Percentiles rank a stretch among this genome's conserved stretches.
Evolutionary conservation across 2,329 filamentous ascomycete genomes (phyloP).

Genomic region (Trichoderma sp.): DNA sequence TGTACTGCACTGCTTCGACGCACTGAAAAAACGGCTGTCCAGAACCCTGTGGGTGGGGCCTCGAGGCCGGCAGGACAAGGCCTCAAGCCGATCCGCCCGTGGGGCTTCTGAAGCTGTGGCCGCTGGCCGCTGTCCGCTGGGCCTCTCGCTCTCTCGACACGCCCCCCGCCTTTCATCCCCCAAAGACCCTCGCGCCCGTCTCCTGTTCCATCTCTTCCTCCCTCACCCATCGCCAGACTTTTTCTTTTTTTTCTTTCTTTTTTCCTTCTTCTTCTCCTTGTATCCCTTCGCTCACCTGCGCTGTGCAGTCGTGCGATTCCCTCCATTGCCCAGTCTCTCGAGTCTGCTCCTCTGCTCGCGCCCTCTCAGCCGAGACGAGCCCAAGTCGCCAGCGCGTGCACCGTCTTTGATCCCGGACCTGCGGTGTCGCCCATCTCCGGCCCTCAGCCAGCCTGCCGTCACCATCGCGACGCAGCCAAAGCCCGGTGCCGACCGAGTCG

Average conservation of each 20-base stretch:
- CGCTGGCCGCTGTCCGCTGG: conserved; percentile 19
- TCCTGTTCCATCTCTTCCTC: conserved; percentile 18
- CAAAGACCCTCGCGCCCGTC: conserved; percentile 15
- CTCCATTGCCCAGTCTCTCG: background rate
- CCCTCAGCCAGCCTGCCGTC: background rate
- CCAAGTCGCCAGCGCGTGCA: conserved; percentile 14
- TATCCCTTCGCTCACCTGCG: background rate
- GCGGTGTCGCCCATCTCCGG: conserved; percentile 24
- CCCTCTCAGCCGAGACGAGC: background rate
- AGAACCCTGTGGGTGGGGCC: conserved; percentile 20
- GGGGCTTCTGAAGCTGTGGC: conserved; percentile 21
- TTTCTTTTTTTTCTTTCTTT: no score
- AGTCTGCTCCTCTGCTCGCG: background rate
- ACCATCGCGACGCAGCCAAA: conserved; percentile 2
- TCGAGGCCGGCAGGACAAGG: conserved; percentile 21
- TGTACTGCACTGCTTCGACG: background rate
- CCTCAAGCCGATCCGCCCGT: conserved; percentile 25
- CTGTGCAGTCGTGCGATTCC: background rate
- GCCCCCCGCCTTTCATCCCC: conserved; percentile 18
- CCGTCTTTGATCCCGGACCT: conserved; percentile 17
- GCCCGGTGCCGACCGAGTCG: background rate
- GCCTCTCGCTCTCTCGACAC: conserved; percentile 14
- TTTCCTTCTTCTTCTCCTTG: background rate
- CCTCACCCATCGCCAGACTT: conserved; percentile 4
- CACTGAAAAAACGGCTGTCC: conserved; percentile 14